phyloP scores from a whole-genome alignment of 352 stramenopile species.

The Pythium graminicola region DNA sequence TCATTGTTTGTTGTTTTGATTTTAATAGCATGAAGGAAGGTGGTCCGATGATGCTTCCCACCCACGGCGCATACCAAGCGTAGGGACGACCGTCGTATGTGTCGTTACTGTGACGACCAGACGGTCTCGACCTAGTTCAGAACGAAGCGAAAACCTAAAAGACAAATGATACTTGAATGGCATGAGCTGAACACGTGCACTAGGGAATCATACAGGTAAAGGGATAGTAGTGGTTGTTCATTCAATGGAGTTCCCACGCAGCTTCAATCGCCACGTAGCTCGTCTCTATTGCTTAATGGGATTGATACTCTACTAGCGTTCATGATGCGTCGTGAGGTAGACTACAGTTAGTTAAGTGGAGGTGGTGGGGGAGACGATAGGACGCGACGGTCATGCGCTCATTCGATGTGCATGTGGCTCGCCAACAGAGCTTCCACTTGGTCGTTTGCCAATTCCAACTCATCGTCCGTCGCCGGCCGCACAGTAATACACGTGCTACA shows the following conservation, averaged over 20 bases:
- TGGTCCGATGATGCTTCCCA: constrained; percentile 86
- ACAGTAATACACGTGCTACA: constrained; percentile 71
- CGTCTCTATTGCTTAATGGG: constrained; percentile 2
- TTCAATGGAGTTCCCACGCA: constrained; percentile 1
- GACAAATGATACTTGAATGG: not conserved
- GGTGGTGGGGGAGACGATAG: not conserved
- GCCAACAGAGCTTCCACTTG: constrained; percentile 26
- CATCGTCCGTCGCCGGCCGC: constrained; percentile 38
- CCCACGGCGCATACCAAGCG: constrained; percentile 76
- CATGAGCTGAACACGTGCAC: not conserved
- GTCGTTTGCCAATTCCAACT: constrained; percentile 27
- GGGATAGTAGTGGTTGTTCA: constrained; percentile 1
- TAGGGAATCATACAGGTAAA: not conserved
- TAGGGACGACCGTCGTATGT: constrained; percentile 29
- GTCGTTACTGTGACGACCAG: not conserved
- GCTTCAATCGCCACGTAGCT: constrained; percentile 14
- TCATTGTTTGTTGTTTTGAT: not conserved
- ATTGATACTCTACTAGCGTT: constrained; percentile 6
- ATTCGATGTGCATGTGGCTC: constrained; percentile 21
- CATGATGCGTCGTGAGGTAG: constrained; percentile 1
- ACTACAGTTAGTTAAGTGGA: constrained; percentile 4
- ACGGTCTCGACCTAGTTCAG: no score
- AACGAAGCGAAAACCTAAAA: not conserved
- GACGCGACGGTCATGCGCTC: not conserved
- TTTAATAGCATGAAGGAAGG: constrained; percentile 75